phyloP scores from a whole-genome alignment of 441 rosid genomes.

The Omphalea diandra region DNA sequence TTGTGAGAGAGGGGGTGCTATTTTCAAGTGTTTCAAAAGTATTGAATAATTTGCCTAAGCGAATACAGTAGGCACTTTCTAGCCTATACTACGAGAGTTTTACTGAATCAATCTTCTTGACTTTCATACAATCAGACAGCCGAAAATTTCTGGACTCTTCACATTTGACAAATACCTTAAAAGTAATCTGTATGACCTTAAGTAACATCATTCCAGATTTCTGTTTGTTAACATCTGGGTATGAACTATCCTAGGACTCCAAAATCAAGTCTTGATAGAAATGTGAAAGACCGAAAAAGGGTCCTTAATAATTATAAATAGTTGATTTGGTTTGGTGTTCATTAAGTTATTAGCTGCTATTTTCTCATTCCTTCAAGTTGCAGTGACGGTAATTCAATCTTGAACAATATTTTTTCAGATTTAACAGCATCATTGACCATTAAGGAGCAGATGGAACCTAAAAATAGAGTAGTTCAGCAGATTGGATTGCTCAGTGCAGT shows the following conservation, averaged over 20 bases:
- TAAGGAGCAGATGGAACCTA: conserved; percentile 9
- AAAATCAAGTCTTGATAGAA: not conserved
- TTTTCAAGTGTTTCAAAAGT: too few species aligned
- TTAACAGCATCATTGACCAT: not conserved
- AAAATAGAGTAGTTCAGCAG: conserved; percentile 20
- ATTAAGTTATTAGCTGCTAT: not conserved
- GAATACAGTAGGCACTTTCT: not conserved
- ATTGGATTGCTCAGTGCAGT: conserved; percentile 26
- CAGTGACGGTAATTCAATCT: not conserved
- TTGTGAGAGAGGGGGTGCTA: too few species aligned
- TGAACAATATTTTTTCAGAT: not conserved
- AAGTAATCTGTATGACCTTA: not conserved
- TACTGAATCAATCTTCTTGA: too few species aligned
- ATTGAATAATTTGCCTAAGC: too few species aligned
- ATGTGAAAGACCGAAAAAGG: not conserved
- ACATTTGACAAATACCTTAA: not conserved
- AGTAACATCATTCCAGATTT: not conserved
- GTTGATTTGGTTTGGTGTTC: not conserved
- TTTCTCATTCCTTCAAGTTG: not conserved
- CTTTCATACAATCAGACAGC: not conserved
- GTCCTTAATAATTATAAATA: not conserved
- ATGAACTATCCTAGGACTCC: not conserved
- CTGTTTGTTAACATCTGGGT: not conserved
- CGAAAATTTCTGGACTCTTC: not conserved
- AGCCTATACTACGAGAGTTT: too few species aligned